A percentile compares a stretch with the other conserved stretches of the same genome.
These are phyloP conservation scores for Lithocarpus polystachyus DNA, from an alignment of 306 rosid genomes.

Conservation along the genomic window DNA sequence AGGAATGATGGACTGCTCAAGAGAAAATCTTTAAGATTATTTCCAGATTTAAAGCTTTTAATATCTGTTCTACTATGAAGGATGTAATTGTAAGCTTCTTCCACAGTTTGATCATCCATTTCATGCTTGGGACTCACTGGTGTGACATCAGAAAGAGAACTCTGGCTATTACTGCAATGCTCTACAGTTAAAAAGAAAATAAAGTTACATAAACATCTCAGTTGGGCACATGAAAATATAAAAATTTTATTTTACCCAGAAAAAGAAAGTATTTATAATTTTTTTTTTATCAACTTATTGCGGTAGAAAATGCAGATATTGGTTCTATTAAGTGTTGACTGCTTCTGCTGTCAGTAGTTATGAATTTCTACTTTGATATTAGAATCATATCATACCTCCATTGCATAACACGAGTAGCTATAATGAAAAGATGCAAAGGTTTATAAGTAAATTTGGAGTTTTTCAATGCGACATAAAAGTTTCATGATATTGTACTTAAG, in stretches of 20 bases:
- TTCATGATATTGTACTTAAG: background rate
- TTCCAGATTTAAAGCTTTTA: conserved; percentile 11
- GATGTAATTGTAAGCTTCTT: conserved; percentile 28
- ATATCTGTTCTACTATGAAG: conserved; percentile 6
- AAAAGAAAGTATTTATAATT: background rate
- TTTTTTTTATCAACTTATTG: background rate
- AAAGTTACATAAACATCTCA: conserved; percentile 1
- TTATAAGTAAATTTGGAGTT: background rate
- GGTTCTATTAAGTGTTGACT: background rate
- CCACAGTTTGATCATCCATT: conserved; percentile 17
- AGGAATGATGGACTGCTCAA: conserved; percentile 59
- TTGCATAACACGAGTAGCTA: background rate
- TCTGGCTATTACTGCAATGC: conserved; percentile 24
- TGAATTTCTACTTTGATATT: background rate
- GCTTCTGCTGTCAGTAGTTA: background rate
- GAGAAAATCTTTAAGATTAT: conserved; percentile 47
- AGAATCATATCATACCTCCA: background rate
- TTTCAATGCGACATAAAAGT: background rate
- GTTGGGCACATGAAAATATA: background rate
- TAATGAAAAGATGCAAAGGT: too few species aligned
- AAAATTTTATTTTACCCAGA: too few species aligned
- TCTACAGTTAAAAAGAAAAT: conserved; percentile 40
- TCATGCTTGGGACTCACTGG: conserved; percentile 27
- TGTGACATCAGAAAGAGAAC: conserved; percentile 28
- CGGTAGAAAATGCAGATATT: background rate